Base-by-base conservation (phyloP, 1,284 basidiomycete genomes). In the Ustilago hordei region DNA sequence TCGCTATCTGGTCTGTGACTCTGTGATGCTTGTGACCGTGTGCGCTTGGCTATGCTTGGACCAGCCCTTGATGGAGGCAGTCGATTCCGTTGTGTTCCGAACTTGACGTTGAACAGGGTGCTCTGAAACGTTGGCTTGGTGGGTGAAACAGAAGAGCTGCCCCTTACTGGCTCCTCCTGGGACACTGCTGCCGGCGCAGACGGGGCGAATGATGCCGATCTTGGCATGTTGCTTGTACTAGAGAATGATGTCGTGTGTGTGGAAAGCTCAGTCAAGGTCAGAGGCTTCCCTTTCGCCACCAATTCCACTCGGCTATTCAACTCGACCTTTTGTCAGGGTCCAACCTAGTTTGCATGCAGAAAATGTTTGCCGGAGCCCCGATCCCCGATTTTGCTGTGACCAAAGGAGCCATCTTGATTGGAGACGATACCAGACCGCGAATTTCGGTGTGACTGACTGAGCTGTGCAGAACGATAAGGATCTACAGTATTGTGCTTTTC, bases 101-200 rank as follows among this genome's bases (percentile, higher is more conserved):
- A 76, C 36, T 64, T 71, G 52, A 76, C 65, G 35, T 76, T 72
- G 69, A 76, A 76, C 12, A 76, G 57, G 5, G 74, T 76, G 56
- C 64, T 59, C 34, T 76, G 74, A 34, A 76, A 71, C 6, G 55
- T 69, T 17, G 69, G 74, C 32, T 72, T 76, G 1, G 52, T 45
- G 4, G 64, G 67, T 17, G 63, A 66, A 7, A 28, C 13, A 8
- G 64, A n/a, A 19, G 34, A n/a, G 31, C 32, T 64, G 43, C 43
- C 11, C n/a, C 19, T 19, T 19, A n/a, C 7, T 43, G 55, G n/a
- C 0, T 17, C 61, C 15, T 32, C 43, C 23, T 36, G 23, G 13
- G 12, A 1, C 4, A 31, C 13, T 8, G 48, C 2, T 8, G 36
- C 54, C 31, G 53, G 60, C 3, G 64, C 56, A 32, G 70, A 55